A percentile compares a stretch with the other conserved stretches of the same genome.
Evolutionary conservation across 306 rosid species (phyloP).

Genomic region (Quercus rubra): DNA sequence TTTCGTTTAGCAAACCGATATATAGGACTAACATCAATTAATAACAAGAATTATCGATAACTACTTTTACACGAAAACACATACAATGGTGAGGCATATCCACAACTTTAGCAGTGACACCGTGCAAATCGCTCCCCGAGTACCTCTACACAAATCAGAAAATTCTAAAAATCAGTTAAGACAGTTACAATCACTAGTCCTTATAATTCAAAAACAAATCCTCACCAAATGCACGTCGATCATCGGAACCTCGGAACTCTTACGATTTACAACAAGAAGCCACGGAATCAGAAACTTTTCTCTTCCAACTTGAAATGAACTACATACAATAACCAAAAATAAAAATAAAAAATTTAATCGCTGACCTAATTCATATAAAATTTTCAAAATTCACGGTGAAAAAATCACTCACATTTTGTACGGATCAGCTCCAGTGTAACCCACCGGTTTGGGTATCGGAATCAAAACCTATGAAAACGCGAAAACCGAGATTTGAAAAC

Average conservation of each 20-base stretch:
- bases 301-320: conserved; percentile 95
- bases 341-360: not conserved
- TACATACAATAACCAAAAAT: conserved; percentile 25
- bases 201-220: not conserved
- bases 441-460: conserved; percentile 77
- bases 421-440: conserved; percentile 91
- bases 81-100: conserved; percentile 97
- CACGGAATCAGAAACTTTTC: conserved; percentile 89
- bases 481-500: not conserved
- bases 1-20: not conserved
- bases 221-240: conserved; percentile 79
- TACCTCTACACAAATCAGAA: conserved; percentile 53
- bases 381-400: not conserved
- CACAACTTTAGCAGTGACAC: conserved; percentile 91
- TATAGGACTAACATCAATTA: not conserved
- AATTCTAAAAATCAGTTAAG: conserved; percentile 3
- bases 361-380: not conserved
- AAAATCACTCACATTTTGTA: conserved; percentile 61
- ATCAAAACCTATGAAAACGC: conserved; percentile 52
- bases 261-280: conserved; percentile 92
- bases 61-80: conserved; percentile 20
- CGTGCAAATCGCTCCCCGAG: conserved; percentile 85
- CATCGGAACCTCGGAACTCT: conserved; percentile 87
- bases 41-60: not conserved
- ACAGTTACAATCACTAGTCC: not conserved